Base-by-base conservation (phyloP, 2,329 filamentous ascomycete species). In the Monascus ruber region DNA sequence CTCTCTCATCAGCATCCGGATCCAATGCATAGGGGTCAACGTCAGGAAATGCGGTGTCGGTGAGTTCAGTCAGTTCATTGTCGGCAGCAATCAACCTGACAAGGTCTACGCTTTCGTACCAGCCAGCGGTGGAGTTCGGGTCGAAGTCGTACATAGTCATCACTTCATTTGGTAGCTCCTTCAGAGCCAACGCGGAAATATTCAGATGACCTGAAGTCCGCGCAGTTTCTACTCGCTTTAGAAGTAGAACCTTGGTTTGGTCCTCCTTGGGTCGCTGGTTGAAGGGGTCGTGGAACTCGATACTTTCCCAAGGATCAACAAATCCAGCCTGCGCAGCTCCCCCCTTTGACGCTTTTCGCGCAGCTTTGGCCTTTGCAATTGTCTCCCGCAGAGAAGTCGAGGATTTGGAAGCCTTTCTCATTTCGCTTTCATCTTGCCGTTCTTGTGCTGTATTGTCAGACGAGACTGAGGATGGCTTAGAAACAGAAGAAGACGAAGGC, bases 91-190 rank as follows among this genome's bases (percentile, higher is more conserved):
- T 77, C 36, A 96, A 79, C 44, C 83, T 79, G 1, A 81, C 83
- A 34, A 96, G 65, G 55, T 96, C 89, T 7, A 96, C 85, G 42
- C 83, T 82, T 60, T 96, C 89, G 2, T 87, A 87, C 91, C 91
- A 96, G 28, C 81, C 77, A 29, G 74, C 77, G 24, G 73, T 67
- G 8, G 69, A 70, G 31, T 81, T 76, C 40, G 75, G 72, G 38
- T 87, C 79, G 11, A 85, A 70, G 50, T 87, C 83, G 58, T 95
- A 96, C 88, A 96, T 96, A 39, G 79, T 77, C 63, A 94, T 67
- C 0, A 96, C 83, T 54, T 93, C 85, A 1, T 75, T 63, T 0
- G 91, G 91, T 3, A 98, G 83, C 41, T 82, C 73, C 44, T 79
- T 83, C 31, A 98, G 62, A 1, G 79, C 77, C 71, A 96, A 74